Base-by-base conservation (phyloP, 371 early-diverging fungal genomes). In the Blakeslea trispora region DNA sequence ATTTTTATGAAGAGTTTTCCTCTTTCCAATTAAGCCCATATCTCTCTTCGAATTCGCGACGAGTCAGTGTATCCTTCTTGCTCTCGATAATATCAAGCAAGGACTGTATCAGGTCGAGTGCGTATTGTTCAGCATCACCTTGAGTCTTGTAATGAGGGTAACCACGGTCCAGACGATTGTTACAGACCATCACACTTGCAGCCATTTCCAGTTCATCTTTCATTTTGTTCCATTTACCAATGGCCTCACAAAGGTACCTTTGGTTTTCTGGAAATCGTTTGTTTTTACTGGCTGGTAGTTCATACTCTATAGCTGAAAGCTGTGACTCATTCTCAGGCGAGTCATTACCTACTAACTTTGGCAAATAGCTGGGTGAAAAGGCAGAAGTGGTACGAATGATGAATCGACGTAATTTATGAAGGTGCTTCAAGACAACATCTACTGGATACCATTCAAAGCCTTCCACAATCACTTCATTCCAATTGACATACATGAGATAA, bases 271-370 rank as follows among this genome's bases (percentile, higher is more conserved):
- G 63, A n/a, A 62, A 62, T 5, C 63, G 44, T 23, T 35, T 10
- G 28, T 17, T 34, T 17, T 42, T 21, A 0, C 13, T 10, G 4
- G 52, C 53, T 17, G 59, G 59, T 3, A 52, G n/a, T 39, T n/a
- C 84, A 90, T 84, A 95, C 37, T 28, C 28, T 3, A 7, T 28
- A 5, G 28, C 28, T 28, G 3, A 28, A 28, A 7, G 28, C 28
- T 5, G 28, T 7, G n/a, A n/a, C 28, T 28, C 28, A 5, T 3
- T 28, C 28, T 28, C 28, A 28, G 28, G 5, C 28, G 7, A 7
- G 28, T 28, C 37, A 37, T 37, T 10, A 37, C 37, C 37, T 37
- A 37, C 14, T 14, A 37, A 14, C 14, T 37, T 37, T 37, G 37
- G 37, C 9, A 37, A 11, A 10, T 37, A 37, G 11, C 13, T 5